A percentile compares a stretch with the other conserved stretches of the same genome.
Conservation (phyloP, 257 asterid genomes). For the Nicotiana knightiana region DNA sequence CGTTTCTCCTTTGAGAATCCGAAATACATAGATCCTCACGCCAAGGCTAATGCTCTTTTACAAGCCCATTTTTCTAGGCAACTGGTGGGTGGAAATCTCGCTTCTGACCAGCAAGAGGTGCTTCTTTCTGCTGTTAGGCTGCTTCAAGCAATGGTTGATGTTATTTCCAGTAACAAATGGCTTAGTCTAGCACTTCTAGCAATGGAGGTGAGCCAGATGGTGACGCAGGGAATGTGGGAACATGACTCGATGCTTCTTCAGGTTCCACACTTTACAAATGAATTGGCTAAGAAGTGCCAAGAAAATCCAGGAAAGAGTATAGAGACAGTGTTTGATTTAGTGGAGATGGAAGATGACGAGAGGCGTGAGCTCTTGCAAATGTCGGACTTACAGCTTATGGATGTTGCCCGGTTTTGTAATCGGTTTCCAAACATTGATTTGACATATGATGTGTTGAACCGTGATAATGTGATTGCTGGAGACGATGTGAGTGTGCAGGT, state of each 20-base stretch:
- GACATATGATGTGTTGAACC: slow-evolving; percentile 24
- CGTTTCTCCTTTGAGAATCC: slow-evolving; percentile 33
- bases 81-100: slow-evolving; percentile 25
- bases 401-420: slow-evolving; percentile 36
- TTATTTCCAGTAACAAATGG: slow-evolving; percentile 38
- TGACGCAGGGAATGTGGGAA: slow-evolving; percentile 41
- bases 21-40: slow-evolving; percentile 27
- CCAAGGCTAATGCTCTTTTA: slow-evolving; percentile 36
- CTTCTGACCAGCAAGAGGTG: slow-evolving; percentile 33
- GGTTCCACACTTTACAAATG: slow-evolving; percentile 38
- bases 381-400: slow-evolving; percentile 29
- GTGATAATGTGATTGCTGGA: slow-evolving; percentile 21
- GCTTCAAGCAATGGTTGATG: slow-evolving; percentile 43
- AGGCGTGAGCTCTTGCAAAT: slow-evolving; percentile 40
- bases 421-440: slow-evolving; percentile 35
- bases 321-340: slow-evolving; percentile 31
- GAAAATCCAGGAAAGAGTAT: slow-evolving; percentile 34
- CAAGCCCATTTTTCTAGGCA: slow-evolving; percentile 41
- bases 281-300: slow-evolving; percentile 35
- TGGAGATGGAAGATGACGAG: slow-evolving; percentile 37
- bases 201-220: slow-evolving; percentile 42
- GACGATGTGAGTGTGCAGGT: slow-evolving; percentile 25
- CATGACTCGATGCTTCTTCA: slow-evolving; percentile 34
- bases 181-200: slow-evolving; percentile 33
- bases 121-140: slow-evolving; percentile 28